These are phyloP conservation scores for Sophora flavescens DNA, from an alignment of 306 rosid species.

Conservation along the genomic window DNA sequence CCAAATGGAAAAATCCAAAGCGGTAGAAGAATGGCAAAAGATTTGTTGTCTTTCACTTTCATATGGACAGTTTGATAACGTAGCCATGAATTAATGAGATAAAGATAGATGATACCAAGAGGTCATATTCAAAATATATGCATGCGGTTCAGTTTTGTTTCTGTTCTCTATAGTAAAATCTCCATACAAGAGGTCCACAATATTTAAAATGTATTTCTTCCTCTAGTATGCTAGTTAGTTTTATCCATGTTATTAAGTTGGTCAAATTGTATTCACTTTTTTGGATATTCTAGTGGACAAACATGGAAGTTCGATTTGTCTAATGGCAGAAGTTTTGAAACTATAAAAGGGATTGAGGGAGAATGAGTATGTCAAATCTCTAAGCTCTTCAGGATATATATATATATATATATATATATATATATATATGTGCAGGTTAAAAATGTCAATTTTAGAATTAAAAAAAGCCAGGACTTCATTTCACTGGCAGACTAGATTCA, in stretches of 20 bases:
- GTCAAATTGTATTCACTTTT: neutral
- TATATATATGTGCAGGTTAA: neutral
- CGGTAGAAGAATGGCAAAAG: conserved; percentile 21
- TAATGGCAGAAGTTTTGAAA: conserved; percentile 4
- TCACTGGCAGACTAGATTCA: no score
- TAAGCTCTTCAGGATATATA: neutral
- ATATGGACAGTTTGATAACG: conserved; percentile 5
- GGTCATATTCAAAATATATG: conserved; percentile 6
- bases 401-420: no score
- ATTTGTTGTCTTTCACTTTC: conserved; percentile 48
- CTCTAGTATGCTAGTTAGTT: neutral
- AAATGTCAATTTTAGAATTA: no score
- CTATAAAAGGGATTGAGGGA: conserved; percentile 14
- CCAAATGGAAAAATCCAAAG: conserved; percentile 41
- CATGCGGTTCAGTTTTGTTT: conserved; percentile 28
- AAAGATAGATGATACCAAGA: neutral
- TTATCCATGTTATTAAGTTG: neutral
- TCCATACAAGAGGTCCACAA: conserved; percentile 30
- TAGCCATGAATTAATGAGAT: conserved; percentile 3
- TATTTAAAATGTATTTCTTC: neutral
- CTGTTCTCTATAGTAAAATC: conserved; percentile 17
- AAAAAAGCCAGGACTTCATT: no score
- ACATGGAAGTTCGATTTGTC: conserved; percentile 22
- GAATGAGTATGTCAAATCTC: neutral
- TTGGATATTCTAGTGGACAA: conserved; percentile 3